Evolutionary conservation across 768 basidiomycete species (phyloP), one percentile per base, ranked within the genome.

Genomic region (Hygrophoropsis aurantiaca): DNA sequence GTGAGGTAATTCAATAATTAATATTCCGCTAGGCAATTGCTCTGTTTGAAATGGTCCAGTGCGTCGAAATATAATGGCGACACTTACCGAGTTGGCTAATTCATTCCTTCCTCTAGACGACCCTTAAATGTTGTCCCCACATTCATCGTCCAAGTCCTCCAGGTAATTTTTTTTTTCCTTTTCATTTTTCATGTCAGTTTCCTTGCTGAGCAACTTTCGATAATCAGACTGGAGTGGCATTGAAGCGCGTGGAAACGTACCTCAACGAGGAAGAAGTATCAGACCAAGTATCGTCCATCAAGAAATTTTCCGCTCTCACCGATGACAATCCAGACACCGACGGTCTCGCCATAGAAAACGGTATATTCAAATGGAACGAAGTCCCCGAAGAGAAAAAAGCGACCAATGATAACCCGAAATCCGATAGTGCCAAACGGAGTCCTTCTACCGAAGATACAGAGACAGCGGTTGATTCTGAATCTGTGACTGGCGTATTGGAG

Each of bases 21-120:
- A 1, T 4, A 3, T 32, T 25, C 51, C 53, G 74, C 90, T 41
- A 85, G 79, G 74, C 91, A 0, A 87, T 97, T 27, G 80, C 90
- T 0, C 65, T 95, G 35, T 95, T 95, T 65, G 74, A 75, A 37
- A 93, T 97, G 93, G 74, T 97, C 57, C 78, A 82, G 77, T 82
- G 68, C 50, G 51, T 19, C 1, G 6, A 46, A 2, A 26, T 50
- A 34, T 32, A n/a, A n/a, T n/a, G n/a, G n/a, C n/a, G n/a, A 25
- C 20, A 36, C 34, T 27, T 50, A 15, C 23, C 34, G 23, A 39
- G 32, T 37, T 40, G 11, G 16, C 23, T 44, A 20, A 45, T 26
- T 41, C 16, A 46, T 36, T 16, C 5, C 5, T 35, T 27, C 37
- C 16, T 16, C 36, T 42, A 82, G 85, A 26, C 62, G 73, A 18